Conservation (phyloP, 2,329 filamentous ascomycete genomes). For the Cladosporium sphaerospermum region DNA sequence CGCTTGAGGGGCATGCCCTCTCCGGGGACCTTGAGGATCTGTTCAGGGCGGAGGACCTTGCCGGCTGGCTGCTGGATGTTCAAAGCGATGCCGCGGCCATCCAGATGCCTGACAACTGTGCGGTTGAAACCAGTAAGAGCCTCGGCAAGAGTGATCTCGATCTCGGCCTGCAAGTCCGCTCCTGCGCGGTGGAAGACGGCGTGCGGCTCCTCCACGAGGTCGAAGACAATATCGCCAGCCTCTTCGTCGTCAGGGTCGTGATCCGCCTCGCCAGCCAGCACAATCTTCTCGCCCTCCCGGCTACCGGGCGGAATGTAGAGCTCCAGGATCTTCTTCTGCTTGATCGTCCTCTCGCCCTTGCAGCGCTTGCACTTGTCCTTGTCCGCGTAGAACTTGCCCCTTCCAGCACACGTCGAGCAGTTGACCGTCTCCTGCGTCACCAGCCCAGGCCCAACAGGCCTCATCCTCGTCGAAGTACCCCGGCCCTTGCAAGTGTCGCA, state of each 20-base stretch:
- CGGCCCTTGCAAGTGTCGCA: slow-evolving; percentile 81
- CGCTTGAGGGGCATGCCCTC: slow-evolving; percentile 95
- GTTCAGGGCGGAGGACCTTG: slow-evolving; percentile 73
- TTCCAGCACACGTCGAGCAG: slow-evolving; percentile 77
- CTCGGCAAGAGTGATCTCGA: slow-evolving; percentile 76
- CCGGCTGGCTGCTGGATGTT: slow-evolving; percentile 64
- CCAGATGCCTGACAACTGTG: slow-evolving; percentile 84
- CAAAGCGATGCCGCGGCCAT: slow-evolving; percentile 82
- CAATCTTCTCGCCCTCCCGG: slow-evolving; percentile 76
- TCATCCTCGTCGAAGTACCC: slow-evolving; percentile 67
- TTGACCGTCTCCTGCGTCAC: slow-evolving; percentile 72
- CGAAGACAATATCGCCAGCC: slow-evolving; percentile 90
- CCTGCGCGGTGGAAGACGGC: slow-evolving; percentile 76
- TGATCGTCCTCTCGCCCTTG: slow-evolving; percentile 81
- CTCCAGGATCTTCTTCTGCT: slow-evolving; percentile 90
- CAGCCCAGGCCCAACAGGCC: slow-evolving; percentile 79
- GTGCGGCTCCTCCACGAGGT: slow-evolving; percentile 74
- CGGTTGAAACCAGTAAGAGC: slow-evolving; percentile 83
- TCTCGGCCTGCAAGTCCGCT: slow-evolving; percentile 72
- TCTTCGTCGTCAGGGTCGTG: slow-evolving; percentile 83
- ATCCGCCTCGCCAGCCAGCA: slow-evolving; percentile 88
- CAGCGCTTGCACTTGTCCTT: slow-evolving; percentile 99
- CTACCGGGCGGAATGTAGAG: slow-evolving; percentile 88
- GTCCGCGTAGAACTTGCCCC: slow-evolving; percentile 83
- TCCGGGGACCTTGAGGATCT: slow-evolving; percentile 76